These are phyloP conservation scores for Mrakia blollopis DNA, from an alignment of 768 basidiomycete species.

Conservation along the genomic window DNA sequence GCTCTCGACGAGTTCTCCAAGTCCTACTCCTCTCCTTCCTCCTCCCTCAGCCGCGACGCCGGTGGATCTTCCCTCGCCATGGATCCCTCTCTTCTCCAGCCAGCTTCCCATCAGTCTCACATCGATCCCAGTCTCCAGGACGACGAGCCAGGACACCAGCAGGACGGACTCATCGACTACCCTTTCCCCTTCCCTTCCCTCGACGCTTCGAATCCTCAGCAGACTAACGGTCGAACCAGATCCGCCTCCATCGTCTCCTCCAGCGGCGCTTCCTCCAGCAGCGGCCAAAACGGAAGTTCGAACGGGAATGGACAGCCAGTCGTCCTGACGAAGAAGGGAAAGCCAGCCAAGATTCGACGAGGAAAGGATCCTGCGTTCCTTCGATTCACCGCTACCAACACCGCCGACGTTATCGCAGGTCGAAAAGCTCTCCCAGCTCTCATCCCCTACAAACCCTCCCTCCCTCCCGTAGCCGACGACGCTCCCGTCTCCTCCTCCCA, in stretches of 20 bases:
- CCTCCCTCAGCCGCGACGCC: not conserved
- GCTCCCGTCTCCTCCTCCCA: not conserved
- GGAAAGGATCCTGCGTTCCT: not conserved
- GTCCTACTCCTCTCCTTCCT: not conserved
- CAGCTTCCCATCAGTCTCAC: not conserved
- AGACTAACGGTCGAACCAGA: not conserved
- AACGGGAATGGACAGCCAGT: not conserved
- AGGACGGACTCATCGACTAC: not conserved
- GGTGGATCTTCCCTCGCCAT: slow-evolving; percentile 14
- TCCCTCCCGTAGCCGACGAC: not conserved
- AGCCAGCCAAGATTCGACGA: not conserved
- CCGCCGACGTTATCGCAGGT: not conserved
- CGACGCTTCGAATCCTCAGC: not conserved
- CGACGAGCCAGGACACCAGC: not conserved
- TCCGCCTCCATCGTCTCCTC: not conserved
- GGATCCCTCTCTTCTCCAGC: not conserved
- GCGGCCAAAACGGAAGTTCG: not conserved
- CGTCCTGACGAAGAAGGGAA: not conserved
- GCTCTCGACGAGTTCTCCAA: no score
- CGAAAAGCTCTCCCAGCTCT: not conserved
- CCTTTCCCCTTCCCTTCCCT: not conserved
- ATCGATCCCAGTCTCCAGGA: slow-evolving; percentile 4
- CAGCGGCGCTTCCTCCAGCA: not conserved
- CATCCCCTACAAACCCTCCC: slow-evolving; percentile 12
- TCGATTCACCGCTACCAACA: not conserved